These are phyloP conservation scores for Cytospora leucostoma DNA, from an alignment of 2,329 filamentous ascomycete genomes.

Conservation along the genomic window DNA sequence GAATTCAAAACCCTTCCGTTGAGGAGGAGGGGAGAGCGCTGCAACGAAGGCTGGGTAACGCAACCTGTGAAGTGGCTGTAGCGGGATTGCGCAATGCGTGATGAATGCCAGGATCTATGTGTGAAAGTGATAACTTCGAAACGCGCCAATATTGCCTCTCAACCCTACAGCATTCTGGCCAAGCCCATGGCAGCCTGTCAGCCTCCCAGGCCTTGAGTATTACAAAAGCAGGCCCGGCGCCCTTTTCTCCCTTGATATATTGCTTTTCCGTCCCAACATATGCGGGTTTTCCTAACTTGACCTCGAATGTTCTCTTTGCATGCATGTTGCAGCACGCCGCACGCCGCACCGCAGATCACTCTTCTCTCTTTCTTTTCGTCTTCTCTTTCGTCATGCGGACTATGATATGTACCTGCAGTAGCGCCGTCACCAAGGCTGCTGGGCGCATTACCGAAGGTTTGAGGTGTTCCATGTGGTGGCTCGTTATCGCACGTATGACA, in stretches of 20 bases:
- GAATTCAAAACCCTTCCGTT: background rate
- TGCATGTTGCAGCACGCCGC: constrained; percentile 16
- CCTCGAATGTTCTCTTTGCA: background rate
- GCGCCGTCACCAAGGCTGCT: constrained; percentile 11
- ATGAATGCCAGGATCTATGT: no score
- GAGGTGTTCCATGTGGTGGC: background rate
- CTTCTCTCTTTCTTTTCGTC: background rate
- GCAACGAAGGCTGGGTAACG: background rate
- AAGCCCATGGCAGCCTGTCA: no score
- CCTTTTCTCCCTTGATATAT: background rate
- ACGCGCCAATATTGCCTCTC: no score
- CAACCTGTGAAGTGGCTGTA: background rate
- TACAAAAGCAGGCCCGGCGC: no score
- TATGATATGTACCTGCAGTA: constrained; percentile 25
- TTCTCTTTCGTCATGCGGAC: background rate
- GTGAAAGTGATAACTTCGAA: no score
- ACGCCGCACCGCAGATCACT: constrained; percentile 18
- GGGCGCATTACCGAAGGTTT: background rate
- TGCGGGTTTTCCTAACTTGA: background rate
- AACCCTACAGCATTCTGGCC: no score
- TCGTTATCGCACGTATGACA: background rate
- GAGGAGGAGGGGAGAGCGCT: background rate
- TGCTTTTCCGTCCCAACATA: background rate
- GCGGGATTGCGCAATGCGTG: no score
- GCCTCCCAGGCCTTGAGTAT: no score